These are phyloP conservation scores for Neckera pumila DNA, from an alignment of 225 moss, liverwort and hornwort species.

Conservation along the genomic window DNA sequence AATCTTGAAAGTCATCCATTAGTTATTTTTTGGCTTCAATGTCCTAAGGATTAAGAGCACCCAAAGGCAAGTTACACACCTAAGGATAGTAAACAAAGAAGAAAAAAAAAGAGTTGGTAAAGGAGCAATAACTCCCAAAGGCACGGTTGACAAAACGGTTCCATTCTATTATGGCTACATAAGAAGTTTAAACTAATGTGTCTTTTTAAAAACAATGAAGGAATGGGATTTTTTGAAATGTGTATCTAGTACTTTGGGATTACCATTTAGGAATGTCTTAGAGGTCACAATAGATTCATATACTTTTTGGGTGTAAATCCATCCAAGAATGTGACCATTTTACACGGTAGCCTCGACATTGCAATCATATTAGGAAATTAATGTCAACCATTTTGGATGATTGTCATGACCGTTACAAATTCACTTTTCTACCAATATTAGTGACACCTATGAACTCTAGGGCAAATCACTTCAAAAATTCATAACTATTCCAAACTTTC, in stretches of 20 bases:
- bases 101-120: no score
- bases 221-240: background rate
- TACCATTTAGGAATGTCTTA: background rate
- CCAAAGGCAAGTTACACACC: accelerated
- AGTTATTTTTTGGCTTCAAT: accelerated
- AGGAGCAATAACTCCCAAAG: no score
- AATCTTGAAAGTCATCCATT: background rate
- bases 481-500: background rate
- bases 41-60: background rate
- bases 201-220: background rate
- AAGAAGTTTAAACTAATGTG: background rate
- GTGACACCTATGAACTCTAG: background rate
- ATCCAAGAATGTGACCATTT: background rate
- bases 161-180: background rate
- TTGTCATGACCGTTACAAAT: accelerated
- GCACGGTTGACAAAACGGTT: background rate
- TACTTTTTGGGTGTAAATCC: accelerated
- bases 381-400: background rate
- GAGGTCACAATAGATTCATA: accelerated
- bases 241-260: accelerated
- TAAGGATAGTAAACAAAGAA: accelerated
- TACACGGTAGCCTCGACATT: background rate
- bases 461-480: background rate
- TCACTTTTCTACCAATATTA: background rate
- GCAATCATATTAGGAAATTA: accelerated